Base-by-base conservation (phyloP, 225 moss, liverwort and hornwort genomes). In the Pseudisothecium myosuroides region DNA sequence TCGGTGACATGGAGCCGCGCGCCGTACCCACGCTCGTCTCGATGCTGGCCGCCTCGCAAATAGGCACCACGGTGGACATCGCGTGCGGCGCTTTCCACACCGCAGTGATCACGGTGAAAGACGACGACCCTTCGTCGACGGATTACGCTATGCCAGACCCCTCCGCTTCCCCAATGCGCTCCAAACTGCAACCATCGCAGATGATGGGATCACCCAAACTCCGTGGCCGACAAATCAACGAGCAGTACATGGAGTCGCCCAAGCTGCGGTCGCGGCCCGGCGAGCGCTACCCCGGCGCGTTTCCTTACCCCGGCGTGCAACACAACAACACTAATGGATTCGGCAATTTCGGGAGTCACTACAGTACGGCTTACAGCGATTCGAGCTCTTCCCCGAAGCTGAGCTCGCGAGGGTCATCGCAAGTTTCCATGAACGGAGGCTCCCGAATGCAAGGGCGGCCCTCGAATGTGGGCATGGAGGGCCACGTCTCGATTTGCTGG, bases 1-100 rank as follows among this genome's bases (percentile, higher is more conserved):
- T 91, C 34, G 95, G 95, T 31, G 90, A 95, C 80, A 29, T n/a
- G 61, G 87, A 92, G 39, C 63, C 88, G 41, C 87, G 92, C 50
- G 69, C 94, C 49, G 65, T 88, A 52, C 95, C 95, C 60, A 80
- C 92, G 52, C 76, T 95, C 45, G 90, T 95, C 80, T 43, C 68
- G 47, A 47, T 83, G 41, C 90, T 92, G 43, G 47, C 88, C 22
- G 80, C 86, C 52, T 81, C 89, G 45, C 84, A 90, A 45, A 92
- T 92, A 34, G 93, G 93, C 18, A 91, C 78, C 26, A 84, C 86
- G 41, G 56, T 92, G 76, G 94, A 94, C 87, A 82, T 95, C 18
- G 92, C 94, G 17, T 94, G 94, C 81, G 95, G 95, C 63, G 95
- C 94, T 43, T 95, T 94, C 82, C 95, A 95, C 56, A 93, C 92